These are phyloP conservation scores for Xylariaceae sp. DNA, from an alignment of 2,329 filamentous ascomycete genomes.

Conservation along the genomic window DNA sequence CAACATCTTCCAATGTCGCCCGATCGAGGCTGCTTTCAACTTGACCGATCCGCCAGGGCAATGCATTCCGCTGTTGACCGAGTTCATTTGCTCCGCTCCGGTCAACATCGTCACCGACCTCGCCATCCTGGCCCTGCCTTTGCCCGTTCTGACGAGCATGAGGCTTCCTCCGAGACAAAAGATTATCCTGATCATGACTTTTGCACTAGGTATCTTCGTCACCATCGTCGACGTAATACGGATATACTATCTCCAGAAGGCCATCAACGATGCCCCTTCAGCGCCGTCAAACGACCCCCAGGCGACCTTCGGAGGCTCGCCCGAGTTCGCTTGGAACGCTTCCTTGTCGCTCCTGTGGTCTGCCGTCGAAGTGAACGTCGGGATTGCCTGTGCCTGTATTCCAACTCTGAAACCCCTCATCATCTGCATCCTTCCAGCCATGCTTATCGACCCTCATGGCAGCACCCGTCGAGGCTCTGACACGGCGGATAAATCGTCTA, in stretches of 20 bases:
- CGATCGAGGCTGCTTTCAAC: constrained; percentile 65
- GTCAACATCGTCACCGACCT: constrained; percentile 91
- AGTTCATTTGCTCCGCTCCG: constrained; percentile 71
- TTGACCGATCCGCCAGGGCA: constrained; percentile 29
- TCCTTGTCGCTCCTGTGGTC: constrained; percentile 91
- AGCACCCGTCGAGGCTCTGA: constrained; percentile 31
- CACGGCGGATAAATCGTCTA: constrained; percentile 24
- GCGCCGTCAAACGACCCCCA: constrained; percentile 33
- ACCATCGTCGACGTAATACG: constrained; percentile 82
- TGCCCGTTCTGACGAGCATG: constrained; percentile 84
- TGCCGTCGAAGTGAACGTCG: constrained; percentile 83
- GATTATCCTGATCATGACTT: constrained; percentile 78
- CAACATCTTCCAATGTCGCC: constrained; percentile 81
- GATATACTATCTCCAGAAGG: constrained; percentile 83
- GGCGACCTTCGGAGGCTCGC: constrained; percentile 46
- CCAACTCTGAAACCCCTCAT: constrained; percentile 85
- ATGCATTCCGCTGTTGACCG: constrained; percentile 55
- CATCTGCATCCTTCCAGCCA: constrained; percentile 54
- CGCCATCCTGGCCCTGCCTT: constrained; percentile 78
- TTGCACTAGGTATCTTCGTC: constrained; percentile 81
- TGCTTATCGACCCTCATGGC: constrained; percentile 48
- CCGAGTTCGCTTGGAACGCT: constrained; percentile 65
- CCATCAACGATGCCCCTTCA: constrained; percentile 43
- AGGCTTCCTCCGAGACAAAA: constrained; percentile 80
- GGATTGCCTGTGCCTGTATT: constrained; percentile 87